A percentile compares a stretch with the other conserved stretches of the same genome.
Evolutionary conservation across 2,329 filamentous ascomycete species (phyloP).

Genomic region (Tetracladium maxilliforme): DNA sequence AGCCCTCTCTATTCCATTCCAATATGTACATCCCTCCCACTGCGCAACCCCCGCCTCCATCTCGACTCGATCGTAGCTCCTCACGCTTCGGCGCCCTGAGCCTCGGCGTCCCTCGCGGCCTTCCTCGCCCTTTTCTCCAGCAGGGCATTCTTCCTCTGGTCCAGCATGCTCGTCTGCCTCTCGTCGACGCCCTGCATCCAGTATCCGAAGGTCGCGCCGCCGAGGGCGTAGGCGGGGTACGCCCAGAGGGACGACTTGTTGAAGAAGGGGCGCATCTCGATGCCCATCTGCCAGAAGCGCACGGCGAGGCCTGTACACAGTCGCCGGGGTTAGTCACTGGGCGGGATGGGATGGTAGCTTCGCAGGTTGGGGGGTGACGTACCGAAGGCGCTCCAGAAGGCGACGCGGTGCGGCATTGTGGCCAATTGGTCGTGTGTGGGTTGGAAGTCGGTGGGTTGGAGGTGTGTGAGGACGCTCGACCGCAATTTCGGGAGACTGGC

Average conservation of each 20-base stretch:
- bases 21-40: too few relatives aligned
- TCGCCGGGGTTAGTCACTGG: neutral
- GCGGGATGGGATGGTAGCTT: slow-evolving; percentile 2
- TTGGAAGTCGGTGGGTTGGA: too few relatives aligned
- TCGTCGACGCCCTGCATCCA: slow-evolving; percentile 88
- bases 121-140: slow-evolving; percentile 81
- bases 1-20: too few relatives aligned
- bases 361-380: slow-evolving; percentile 21
- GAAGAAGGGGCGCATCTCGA: slow-evolving; percentile 96
- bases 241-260: slow-evolving; percentile 72
- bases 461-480: too few relatives aligned
- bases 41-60: too few relatives aligned
- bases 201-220: slow-evolving; percentile 88
- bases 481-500: too few relatives aligned
- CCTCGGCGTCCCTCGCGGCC: slow-evolving; percentile 46
- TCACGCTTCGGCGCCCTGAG: slow-evolving; percentile 14
- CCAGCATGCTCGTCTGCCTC: slow-evolving; percentile 61
- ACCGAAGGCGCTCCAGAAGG: slow-evolving; percentile 92
- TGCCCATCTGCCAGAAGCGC: slow-evolving; percentile 91
- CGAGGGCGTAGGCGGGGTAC: slow-evolving; percentile 76
- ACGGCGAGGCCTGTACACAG: slow-evolving; percentile 61
- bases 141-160: slow-evolving; percentile 64
- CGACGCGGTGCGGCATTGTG: slow-evolving; percentile 33
- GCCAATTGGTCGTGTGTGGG: too few relatives aligned
- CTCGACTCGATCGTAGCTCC: too few relatives aligned